Base-by-base conservation (phyloP, 169 alveolate species). In the Cryptosporidium felis region DNA sequence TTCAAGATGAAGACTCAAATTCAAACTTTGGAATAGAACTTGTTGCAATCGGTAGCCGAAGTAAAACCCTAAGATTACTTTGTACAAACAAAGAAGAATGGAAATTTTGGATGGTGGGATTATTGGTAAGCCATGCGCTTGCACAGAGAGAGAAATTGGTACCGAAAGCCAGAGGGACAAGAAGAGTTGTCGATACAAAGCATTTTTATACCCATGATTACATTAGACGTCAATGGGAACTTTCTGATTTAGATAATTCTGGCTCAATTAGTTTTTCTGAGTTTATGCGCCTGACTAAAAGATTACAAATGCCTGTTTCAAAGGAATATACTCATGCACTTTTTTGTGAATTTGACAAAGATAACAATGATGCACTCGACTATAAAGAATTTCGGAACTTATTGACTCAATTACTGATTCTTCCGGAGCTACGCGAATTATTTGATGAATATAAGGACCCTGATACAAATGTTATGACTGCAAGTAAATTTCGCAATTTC, bases 151-250 rank as follows among this genome's bases (percentile, higher is more conserved):
- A 74, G 18, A 74, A 53, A 38, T 18, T 34, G 41, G 58, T 53
- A 21, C 56, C 85, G 6, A 74, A 41, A 34, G 12, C 5, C 12
- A 74, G 56, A 38, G 85, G 85, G 38, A 53, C 59, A 4, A 74
- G 36, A 36, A 74, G 42, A 36, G n/a, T 74, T 1, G 42, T 56
- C 2, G 85, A 74, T 18, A 56, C 85, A 18, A 74, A 56, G 40
- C 85, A 74, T 5, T 74, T 74, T 40, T 53, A 53, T 56, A 65
- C 88, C 34, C 79, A 65, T 14, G 88, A 62, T 32, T 63, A 81
- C 46, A 59, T 81, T 46, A 63, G 82, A 67, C 88, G 82, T n/a
- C 90, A 81, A 18, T 81, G 90, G 90, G 82, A 67, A 46, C 81
- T 81, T 28, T 65, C 81, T 6, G 90, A 81, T 62, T 81, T 81